phyloP scores from a whole-genome alignment of 2,329 filamentous ascomycete species.

The Chaetomium strumarium region DNA sequence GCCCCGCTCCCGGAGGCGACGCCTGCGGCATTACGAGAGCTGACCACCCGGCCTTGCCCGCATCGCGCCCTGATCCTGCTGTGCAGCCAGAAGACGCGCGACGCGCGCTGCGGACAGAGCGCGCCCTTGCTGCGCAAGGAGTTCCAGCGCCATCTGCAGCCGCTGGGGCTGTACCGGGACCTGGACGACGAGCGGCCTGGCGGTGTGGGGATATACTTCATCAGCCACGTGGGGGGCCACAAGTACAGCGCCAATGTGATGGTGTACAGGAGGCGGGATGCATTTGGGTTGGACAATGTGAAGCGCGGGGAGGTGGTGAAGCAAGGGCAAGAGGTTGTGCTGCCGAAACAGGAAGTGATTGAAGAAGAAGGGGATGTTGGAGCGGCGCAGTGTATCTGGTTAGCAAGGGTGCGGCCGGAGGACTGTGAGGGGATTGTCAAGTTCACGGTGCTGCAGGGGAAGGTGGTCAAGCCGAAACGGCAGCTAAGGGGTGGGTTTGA shows the following conservation, averaged over 20 bases:
- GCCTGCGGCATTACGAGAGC: constrained; percentile 28
- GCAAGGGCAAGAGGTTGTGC: constrained; percentile 2
- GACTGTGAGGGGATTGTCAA: constrained; percentile 89
- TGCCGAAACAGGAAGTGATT: constrained; percentile 4
- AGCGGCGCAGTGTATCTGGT: constrained; percentile 87
- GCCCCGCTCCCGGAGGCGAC: constrained; percentile 25
- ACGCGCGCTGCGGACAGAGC: constrained; percentile 89
- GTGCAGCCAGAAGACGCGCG: constrained; percentile 90
- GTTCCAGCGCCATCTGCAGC: constrained; percentile 81
- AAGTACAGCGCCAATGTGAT: constrained; percentile 95
- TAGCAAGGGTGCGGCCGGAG: constrained; percentile 76
- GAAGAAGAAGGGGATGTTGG: constrained; percentile 43
- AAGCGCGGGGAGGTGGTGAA: constrained; percentile 26
- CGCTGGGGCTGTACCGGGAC: constrained; percentile 79
- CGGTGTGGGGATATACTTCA: constrained; percentile 93
- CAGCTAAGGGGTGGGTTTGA: constrained; percentile 92
- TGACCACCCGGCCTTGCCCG: constrained; percentile 59
- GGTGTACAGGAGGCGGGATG: constrained; percentile 66
- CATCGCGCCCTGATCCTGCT: constrained; percentile 85
- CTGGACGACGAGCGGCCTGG: constrained; percentile 82
- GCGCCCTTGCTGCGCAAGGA: constrained; percentile 85
- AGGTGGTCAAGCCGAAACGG: constrained; percentile 80
- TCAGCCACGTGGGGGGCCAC: constrained; percentile 92
- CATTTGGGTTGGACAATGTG: constrained; percentile 33
- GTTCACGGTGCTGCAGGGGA: constrained; percentile 87